These are phyloP conservation scores for Thozetella sp. DNA, from an alignment of 495 filamentous ascomycete genomes.

Conservation along the genomic window DNA sequence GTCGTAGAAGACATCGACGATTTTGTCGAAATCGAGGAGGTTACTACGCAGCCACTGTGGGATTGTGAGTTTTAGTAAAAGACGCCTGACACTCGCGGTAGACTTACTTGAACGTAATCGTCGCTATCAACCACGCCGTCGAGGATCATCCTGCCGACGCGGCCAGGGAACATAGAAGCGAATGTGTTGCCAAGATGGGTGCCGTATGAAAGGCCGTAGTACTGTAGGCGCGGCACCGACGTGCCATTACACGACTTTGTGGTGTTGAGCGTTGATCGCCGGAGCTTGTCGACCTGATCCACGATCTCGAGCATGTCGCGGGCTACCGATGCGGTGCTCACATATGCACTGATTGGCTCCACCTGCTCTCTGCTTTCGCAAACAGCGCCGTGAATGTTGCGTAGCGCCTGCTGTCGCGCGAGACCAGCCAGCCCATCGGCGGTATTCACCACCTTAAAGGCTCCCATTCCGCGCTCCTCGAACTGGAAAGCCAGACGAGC, in stretches of 20 bases:
- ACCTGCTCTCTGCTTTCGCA: conserved; percentile 2
- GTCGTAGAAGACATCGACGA: conserved; percentile 45
- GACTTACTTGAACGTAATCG: too few species aligned
- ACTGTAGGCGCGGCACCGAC: conserved; percentile 25
- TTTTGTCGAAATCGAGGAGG: conserved; percentile 49
- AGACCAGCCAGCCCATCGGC: background rate
- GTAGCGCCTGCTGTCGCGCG: background rate
- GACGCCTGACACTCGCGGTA: conserved; percentile 2
- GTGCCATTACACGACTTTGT: background rate
- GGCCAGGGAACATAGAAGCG: conserved; percentile 42
- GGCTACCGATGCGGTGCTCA: conserved; percentile 29
- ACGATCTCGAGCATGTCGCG: conserved; percentile 43
- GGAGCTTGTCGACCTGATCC: conserved; percentile 6
- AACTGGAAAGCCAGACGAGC: background rate
- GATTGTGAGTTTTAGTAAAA: too few species aligned
- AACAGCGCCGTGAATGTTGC: background rate
- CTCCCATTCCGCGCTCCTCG: background rate
- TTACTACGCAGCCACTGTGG: conserved; percentile 39
- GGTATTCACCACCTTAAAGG: background rate
- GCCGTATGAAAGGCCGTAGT: conserved; percentile 67
- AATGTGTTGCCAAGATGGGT: conserved; percentile 58
- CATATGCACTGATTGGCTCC: conserved; percentile 2
- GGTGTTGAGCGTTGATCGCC: background rate
- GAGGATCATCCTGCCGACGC: conserved; percentile 38
- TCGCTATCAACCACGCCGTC: conserved; percentile 38